Evolutionary conservation across 345 rosid genomes (phyloP).

Genomic region (Eutrema heterophyllum): DNA sequence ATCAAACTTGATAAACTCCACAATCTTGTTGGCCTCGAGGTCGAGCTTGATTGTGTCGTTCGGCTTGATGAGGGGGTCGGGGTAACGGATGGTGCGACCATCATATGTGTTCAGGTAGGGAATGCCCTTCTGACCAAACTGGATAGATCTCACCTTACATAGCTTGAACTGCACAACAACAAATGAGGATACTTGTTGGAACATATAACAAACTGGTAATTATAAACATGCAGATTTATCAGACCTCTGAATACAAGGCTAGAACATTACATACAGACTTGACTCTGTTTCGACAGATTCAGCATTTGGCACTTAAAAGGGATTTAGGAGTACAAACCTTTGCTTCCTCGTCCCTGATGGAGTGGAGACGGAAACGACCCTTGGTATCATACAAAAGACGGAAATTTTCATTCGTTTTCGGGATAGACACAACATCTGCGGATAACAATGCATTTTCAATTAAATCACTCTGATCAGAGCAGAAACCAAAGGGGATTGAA

Average conservation of each 20-base stretch:
- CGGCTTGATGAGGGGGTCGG: constrained; percentile 55
- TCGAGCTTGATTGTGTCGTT: constrained; percentile 75
- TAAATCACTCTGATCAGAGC: background rate
- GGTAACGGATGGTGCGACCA: constrained; percentile 27
- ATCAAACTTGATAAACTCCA: constrained; percentile 68
- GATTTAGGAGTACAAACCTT: constrained; percentile 59
- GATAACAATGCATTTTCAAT: background rate
- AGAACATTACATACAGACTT: background rate
- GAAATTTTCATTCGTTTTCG: constrained; percentile 73
- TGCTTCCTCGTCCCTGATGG: constrained; percentile 32
- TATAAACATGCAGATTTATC: background rate
- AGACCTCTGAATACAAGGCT: background rate
- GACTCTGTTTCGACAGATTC: background rate
- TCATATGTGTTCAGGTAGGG: constrained; percentile 62
- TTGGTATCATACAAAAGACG: constrained; percentile 64
- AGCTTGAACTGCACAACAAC: constrained; percentile 73
- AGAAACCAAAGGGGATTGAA: background rate
- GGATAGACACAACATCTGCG: constrained; percentile 66
- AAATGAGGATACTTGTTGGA: constrained; percentile 18
- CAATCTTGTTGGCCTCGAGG: constrained; percentile 56
- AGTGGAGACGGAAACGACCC: constrained; percentile 24
- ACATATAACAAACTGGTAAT: background rate
- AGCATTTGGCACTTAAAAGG: background rate
- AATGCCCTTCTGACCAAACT: constrained; percentile 66
- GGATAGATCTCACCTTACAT: constrained; percentile 63